Evolutionary conservation across 176 grass and related monocot genomes (phyloP).

Genomic region (Puya raimondii): DNA sequence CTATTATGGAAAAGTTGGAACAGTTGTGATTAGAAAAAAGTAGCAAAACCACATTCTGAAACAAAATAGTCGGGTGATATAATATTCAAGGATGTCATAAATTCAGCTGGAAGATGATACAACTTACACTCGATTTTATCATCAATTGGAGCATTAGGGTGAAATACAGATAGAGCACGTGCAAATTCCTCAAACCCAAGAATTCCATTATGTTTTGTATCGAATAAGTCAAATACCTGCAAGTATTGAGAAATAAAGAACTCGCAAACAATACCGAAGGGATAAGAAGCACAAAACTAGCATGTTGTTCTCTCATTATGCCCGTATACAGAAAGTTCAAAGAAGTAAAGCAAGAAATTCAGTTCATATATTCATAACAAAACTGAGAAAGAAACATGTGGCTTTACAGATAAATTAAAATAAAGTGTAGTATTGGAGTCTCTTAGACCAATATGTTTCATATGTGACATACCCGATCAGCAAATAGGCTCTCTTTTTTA

Average conservation of each 20-base stretch:
- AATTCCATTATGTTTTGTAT: slow-evolving; percentile 94
- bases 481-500: slow-evolving; percentile 88
- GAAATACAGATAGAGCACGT: slow-evolving; percentile 86
- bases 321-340: no score
- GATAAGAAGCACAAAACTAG: background rate
- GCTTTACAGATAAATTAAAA: background rate
- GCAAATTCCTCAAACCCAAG: slow-evolving; percentile 96
- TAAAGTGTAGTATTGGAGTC: background rate
- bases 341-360: no score
- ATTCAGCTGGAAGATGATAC: slow-evolving; percentile 5
- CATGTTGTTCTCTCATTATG: background rate
- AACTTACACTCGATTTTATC: slow-evolving; percentile 90
- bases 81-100: background rate
- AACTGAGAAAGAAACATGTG: background rate
- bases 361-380: background rate
- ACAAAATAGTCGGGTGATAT: no score
- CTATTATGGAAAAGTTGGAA: no score
- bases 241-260: slow-evolving; percentile 13
- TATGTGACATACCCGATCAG: slow-evolving; percentile 49
- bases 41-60: no score
- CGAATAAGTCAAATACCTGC: slow-evolving; percentile 98
- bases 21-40: no score
- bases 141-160: slow-evolving; percentile 77
- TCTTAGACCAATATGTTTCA: slow-evolving; percentile 3
- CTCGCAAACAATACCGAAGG: background rate